A percentile compares a stretch with the other conserved stretches of the same genome.
These are phyloP conservation scores for Backusella circina DNA, from an alignment of 192 early-diverging fungal species.

Conservation along the genomic window DNA sequence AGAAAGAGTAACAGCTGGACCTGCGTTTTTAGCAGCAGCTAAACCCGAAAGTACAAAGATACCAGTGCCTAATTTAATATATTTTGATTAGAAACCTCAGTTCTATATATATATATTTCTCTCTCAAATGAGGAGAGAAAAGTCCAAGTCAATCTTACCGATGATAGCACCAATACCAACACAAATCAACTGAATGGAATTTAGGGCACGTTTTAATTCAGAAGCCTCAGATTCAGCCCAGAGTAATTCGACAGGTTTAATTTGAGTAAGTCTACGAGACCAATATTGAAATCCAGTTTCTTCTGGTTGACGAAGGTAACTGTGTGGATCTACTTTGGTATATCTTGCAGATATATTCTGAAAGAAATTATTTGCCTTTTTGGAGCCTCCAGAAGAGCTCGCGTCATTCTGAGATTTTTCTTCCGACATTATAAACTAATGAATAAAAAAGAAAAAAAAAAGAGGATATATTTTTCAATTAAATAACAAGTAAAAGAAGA, in stretches of 20 bases:
- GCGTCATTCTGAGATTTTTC: background rate
- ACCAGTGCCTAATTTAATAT: slow-evolving; percentile 13
- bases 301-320: slow-evolving; percentile 19
- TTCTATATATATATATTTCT: background rate
- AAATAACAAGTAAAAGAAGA: background rate
- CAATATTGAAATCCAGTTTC: slow-evolving; percentile 13
- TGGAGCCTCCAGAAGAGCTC: background rate
- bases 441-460: background rate
- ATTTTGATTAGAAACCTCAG: background rate
- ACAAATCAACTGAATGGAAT: slow-evolving; percentile 9
- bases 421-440: background rate
- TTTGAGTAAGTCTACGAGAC: slow-evolving; percentile 17
- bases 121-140: background rate
- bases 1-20: slow-evolving; percentile 80
- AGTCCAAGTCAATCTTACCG: background rate
- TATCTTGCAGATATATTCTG: background rate
- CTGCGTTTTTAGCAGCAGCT: slow-evolving; percentile 75
- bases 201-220: slow-evolving; percentile 20
- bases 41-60: slow-evolving; percentile 48
- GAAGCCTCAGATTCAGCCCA: slow-evolving; percentile 15
- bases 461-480: background rate
- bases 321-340: slow-evolving; percentile 20
- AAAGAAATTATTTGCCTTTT: background rate
- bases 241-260: slow-evolving; percentile 29
- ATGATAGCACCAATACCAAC: slow-evolving; percentile 35